Conservation (phyloP, 2,329 filamentous ascomycete species). For the Phyllosticta ampelicida region DNA sequence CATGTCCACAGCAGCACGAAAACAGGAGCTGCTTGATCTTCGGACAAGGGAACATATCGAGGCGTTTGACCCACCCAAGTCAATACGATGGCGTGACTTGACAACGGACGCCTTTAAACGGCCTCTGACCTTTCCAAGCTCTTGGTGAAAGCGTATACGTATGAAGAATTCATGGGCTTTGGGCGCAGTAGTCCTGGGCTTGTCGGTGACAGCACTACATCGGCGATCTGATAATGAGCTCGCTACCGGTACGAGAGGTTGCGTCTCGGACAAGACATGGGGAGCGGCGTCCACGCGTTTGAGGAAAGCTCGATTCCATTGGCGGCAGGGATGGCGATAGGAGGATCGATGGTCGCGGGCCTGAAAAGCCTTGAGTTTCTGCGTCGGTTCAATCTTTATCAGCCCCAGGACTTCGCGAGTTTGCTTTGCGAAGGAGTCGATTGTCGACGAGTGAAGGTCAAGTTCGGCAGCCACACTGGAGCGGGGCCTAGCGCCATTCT, state of each 20-base stretch:
- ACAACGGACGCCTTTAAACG: background rate
- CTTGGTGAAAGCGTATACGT: background rate
- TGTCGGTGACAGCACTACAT: background rate
- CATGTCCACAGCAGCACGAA: background rate
- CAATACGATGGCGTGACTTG: background rate
- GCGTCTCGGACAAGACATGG: background rate
- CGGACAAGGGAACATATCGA: no score
- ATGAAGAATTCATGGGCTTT: background rate
- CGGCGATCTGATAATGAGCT: background rate
- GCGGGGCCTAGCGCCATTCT: background rate
- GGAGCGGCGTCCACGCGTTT: background rate
- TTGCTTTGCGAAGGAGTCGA: background rate
- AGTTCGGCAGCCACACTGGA: background rate
- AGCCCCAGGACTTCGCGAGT: background rate
- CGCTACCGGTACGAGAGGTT: background rate
- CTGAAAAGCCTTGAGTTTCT: background rate
- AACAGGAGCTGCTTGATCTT: background rate
- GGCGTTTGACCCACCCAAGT: background rate
- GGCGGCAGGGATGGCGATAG: background rate
- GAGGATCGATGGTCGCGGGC: background rate
- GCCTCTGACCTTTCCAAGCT: background rate
- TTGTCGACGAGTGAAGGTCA: background rate
- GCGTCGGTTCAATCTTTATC: background rate
- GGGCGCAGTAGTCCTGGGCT: background rate
- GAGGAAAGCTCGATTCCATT: background rate